Evolutionary conservation across 2,329 filamentous ascomycete genomes (phyloP), one percentile per base, ranked within the genome.

Genomic region (Zelopaecilomyces penicillatus): DNA sequence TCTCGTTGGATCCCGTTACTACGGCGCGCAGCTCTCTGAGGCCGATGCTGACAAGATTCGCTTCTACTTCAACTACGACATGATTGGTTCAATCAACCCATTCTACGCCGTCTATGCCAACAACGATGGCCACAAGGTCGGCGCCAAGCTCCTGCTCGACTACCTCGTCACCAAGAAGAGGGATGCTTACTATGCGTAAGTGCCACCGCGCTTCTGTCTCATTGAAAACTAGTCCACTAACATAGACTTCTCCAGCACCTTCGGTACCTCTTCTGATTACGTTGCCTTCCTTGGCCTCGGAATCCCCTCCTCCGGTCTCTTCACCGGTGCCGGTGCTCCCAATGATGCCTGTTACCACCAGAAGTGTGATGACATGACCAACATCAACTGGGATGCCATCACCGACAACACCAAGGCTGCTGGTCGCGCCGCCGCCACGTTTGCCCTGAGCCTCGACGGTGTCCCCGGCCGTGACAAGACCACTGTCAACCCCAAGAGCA

Each of bases 51-150:
- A 75, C 48, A 80, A 78, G 61, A 78, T 85, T 54, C 70, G 74
- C 2, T 76, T 84, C 30, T 82, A 83, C 66, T 75, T 84, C 58
- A 82, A 85, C 66, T 83, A 82, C 55, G 82, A 85, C 62, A 85
- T 85, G 82, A 81, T 85, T 45, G 69, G 65, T n/a, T 71, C 67
- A 11, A 59, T 61, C 4, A 53, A 57, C n/a, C 64, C 69, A 8
- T 50, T 55, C 35, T 71, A 62, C 53, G 56, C 54, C 43, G 61
- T 73, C 6, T 68, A 70, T 44, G 57, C 65, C 37, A 62, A 65
- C 49, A 62, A 59, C 29, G 62, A 68, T 19, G 67, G 58, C 6
- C 65, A 71, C 50, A 50, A 57, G 27, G 48, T 53, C 37, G 65
- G 63, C 36, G 61, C 60, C 38, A 41, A 52, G 29, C 54, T 51